Conservation (phyloP, 2,329 filamentous ascomycete genomes). For the Cladosporium sp. region DNA sequence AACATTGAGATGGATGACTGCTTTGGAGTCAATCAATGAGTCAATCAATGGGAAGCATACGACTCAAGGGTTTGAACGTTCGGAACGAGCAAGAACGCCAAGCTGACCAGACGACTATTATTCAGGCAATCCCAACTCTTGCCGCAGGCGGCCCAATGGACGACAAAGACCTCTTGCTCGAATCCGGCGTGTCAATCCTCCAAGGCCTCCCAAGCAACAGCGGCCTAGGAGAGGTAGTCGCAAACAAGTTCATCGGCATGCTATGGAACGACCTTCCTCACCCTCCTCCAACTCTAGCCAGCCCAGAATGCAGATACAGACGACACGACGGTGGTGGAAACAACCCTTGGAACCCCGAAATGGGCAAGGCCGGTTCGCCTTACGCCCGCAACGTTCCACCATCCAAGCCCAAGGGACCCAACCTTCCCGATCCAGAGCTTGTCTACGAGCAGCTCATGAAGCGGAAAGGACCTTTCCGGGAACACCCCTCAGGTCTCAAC, state of each 20-base stretch:
- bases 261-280: conserved; percentile 56
- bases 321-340: conserved; percentile 48
- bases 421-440: conserved; percentile 50
- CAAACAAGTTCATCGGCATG: conserved; percentile 55
- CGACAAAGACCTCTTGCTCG: conserved; percentile 50
- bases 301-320: conserved; percentile 47
- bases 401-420: conserved; percentile 51
- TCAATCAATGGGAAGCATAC: not conserved
- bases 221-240: conserved; percentile 49
- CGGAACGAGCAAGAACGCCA: not conserved
- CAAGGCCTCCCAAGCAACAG: conserved; percentile 53
- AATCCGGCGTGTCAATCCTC: conserved; percentile 55
- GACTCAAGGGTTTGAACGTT: not conserved
- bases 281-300: conserved; percentile 49
- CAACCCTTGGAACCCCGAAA: conserved; percentile 52
- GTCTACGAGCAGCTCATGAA: conserved; percentile 50
- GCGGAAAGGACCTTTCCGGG: conserved; percentile 40
- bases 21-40: no score
- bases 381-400: conserved; percentile 50
- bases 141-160: conserved; percentile 49
- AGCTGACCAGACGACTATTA: not conserved
- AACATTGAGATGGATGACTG: not conserved
- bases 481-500: conserved; percentile 49
- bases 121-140: conserved; percentile 4
- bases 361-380: conserved; percentile 54